Evolutionary conservation across 768 basidiomycete genomes (phyloP), one percentile per base, ranked within the genome.

Genomic region (Rhodotorula diobovata): DNA sequence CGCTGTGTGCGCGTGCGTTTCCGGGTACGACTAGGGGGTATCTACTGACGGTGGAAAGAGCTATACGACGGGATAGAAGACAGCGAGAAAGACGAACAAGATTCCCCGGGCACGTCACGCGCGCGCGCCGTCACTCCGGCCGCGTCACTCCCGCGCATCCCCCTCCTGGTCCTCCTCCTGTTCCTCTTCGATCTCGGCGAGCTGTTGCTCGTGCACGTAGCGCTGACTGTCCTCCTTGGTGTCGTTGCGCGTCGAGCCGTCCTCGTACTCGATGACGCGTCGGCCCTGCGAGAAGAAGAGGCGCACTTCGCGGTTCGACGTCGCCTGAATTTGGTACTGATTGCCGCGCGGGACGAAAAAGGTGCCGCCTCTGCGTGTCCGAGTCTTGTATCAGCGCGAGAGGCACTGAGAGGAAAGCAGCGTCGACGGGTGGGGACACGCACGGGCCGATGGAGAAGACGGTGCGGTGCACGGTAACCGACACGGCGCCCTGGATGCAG

Each of bases 261-360:
- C 61, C 34, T 45, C 56, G 43, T 51, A 25, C 53, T 71, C 73
- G 53, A 71, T 60, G 30, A 75, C 70, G 28, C 73, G 67, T 14
- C 89, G 85, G 0, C 90, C 91, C 82, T 97, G 95, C 1, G 92
- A 88, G 82, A 97, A 98, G 83, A 95, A 96, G 15, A 98, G 81
- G 76, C 85, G 87, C 32, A 88, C 91, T 60, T 89, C 87, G 46
- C 90, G 87, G 59, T 88, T 85, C 30, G 84, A 85, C 32, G 67
- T 69, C 41, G 73, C 67, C 43, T 46, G 51, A 67, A 75, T 75
- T 16, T 46, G 43, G 70, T 75, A 75, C 28, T 51, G 39, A 67
- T 75, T 75, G 61, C 70, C 69, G 20, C 70, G 70, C 18, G 74
- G 74, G 43, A 75, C 58, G 56, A 75, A 72, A 60, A 75, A 75